Base-by-base conservation (phyloP, 345 rosid species). In the Jatropha curcas region DNA sequence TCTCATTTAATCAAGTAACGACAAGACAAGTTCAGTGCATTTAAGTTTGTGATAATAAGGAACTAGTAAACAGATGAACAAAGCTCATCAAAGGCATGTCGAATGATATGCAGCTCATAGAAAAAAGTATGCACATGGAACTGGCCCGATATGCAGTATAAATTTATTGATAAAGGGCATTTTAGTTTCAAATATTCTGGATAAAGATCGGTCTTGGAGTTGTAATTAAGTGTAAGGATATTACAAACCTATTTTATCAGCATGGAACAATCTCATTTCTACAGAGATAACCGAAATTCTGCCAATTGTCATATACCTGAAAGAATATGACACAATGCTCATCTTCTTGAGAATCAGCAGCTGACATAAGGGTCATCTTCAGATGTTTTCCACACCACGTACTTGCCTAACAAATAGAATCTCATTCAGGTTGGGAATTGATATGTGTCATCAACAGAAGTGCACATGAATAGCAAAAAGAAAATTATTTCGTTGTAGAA, bases 381-480 rank as follows among this genome's bases (percentile, higher is more conserved):
- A 95, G 74, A 86, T 95, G 99, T 76, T 92, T 92, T 63, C 88
- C 80, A 75, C 94, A 92, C 98, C 99, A 95, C 60, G 74, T 56
- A 75, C 90, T 80, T 64, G 87, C 98, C 98, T 94, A 69, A 46
- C 11, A 35, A 43, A 72, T 24, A 13, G 17, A 52, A 31, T 37
- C 46, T 56, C 68, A 67, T 61, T 16, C 27, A 37, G 67, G 57
- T 35, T 64, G 59, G 76, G 28, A 77, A 50, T 70, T 55, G 35
- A 52, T 20, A 30, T 33, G 33, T 28, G 1, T 1, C 33, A 59
- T 33, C 1, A 30, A 33, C 48, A 22, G 19, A 71, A 69, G 22
- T 24, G 55, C 17, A 31, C 11, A 31, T 4, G 10, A 34, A 77
- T 31, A 46, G 31, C 2, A 65, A 59, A 25, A 24, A 7, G 25